Conservation (phyloP, 108 stramenopile genomes). For the Fragilaria radians region DNA sequence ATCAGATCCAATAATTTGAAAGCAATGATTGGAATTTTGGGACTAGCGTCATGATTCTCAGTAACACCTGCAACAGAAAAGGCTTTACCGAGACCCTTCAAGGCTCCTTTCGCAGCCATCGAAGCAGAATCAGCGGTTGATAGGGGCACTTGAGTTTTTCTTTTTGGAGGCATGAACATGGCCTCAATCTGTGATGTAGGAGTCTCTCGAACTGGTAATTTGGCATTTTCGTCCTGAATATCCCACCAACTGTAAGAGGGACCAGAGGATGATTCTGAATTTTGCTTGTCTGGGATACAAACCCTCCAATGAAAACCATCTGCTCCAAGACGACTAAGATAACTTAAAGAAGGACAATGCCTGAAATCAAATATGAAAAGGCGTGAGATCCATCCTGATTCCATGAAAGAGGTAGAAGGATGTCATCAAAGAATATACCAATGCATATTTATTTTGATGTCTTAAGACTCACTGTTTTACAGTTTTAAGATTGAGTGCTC, state of each 20-base stretch:
- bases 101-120: slow-evolving; percentile 76
- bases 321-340: slow-evolving; percentile 48
- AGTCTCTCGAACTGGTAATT: slow-evolving; percentile 68
- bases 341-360: slow-evolving; percentile 47
- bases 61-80: slow-evolving; percentile 38
- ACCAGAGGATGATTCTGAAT: slow-evolving; percentile 11
- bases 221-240: slow-evolving; percentile 81
- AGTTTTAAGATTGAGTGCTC: slow-evolving; percentile 45
- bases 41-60: slow-evolving; percentile 23
- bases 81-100: slow-evolving; percentile 72
- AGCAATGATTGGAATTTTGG: slow-evolving; percentile 56
- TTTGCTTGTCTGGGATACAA: slow-evolving; percentile 69
- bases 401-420: background rate
- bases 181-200: slow-evolving; percentile 44
- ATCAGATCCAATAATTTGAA: slow-evolving; percentile 79
- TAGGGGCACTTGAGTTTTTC: background rate
- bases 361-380: slow-evolving; percentile 8
- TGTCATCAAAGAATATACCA: background rate
- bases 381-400: background rate
- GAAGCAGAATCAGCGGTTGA: slow-evolving; percentile 28
- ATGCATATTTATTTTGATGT: background rate
- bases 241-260: slow-evolving; percentile 78
- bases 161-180: slow-evolving; percentile 46
- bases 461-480: slow-evolving; percentile 52
- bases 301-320: slow-evolving; percentile 85